These are phyloP conservation scores for Cladochytrium tenue DNA, from an alignment of 371 early-diverging fungal species.

Conservation along the genomic window DNA sequence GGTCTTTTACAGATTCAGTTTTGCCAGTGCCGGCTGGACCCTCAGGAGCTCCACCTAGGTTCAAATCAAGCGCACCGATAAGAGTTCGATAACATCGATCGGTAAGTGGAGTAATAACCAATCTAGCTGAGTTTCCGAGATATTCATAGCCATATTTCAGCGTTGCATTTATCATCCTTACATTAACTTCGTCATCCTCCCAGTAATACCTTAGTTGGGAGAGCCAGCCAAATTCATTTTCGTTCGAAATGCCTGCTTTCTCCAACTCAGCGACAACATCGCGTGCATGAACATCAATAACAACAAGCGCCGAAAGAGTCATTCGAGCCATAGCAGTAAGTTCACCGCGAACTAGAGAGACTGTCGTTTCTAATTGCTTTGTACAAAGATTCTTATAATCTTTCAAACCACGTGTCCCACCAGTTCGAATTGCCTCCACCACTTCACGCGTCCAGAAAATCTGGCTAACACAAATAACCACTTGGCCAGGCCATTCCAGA, in stretches of 20 bases:
- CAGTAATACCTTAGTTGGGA: slow-evolving; percentile 61
- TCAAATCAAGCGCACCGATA: slow-evolving; percentile 57
- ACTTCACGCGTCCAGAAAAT: slow-evolving; percentile 62
- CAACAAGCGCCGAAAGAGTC: slow-evolving; percentile 54
- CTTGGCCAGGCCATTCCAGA: slow-evolving; percentile 60
- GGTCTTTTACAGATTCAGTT: slow-evolving; percentile 65
- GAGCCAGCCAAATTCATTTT: slow-evolving; percentile 58
- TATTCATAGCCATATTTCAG: slow-evolving; percentile 59
- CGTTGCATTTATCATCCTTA: slow-evolving; percentile 60
- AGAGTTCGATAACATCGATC: slow-evolving; percentile 62
- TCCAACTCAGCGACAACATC: slow-evolving; percentile 55
- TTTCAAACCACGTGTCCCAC: slow-evolving; percentile 39
- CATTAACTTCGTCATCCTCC: slow-evolving; percentile 56
- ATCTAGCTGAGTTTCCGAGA: slow-evolving; percentile 50
- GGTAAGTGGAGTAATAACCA: slow-evolving; percentile 59
- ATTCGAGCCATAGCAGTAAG: slow-evolving; percentile 51
- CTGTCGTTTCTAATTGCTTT: slow-evolving; percentile 49
- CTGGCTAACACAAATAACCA: slow-evolving; percentile 59
- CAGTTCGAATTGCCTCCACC: slow-evolving; percentile 44
- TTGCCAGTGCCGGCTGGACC: slow-evolving; percentile 62
- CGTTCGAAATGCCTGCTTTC: slow-evolving; percentile 37
- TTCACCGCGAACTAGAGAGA: slow-evolving; percentile 54
- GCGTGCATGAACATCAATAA: slow-evolving; percentile 60
- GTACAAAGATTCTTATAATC: slow-evolving; percentile 46
- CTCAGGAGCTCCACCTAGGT: slow-evolving; percentile 61